phyloP scores from a whole-genome alignment of 2,329 filamentous ascomycete genomes.

The Cryphonectria naterciae region DNA sequence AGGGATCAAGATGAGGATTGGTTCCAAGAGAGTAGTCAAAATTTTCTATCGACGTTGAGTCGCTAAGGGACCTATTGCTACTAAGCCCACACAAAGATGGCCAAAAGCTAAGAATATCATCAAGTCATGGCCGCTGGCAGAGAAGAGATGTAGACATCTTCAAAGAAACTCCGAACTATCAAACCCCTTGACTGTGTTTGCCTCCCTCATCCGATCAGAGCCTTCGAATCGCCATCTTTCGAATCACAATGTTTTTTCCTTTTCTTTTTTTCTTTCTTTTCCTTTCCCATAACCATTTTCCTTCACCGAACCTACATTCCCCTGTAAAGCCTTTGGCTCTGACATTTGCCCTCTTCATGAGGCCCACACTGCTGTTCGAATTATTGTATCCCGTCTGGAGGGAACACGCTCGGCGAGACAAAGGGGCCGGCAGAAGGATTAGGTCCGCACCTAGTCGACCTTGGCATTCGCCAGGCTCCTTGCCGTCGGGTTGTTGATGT shows the following conservation, averaged over 20 bases:
- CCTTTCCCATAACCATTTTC: not conserved
- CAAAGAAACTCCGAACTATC: not conserved
- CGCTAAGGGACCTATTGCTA: not conserved
- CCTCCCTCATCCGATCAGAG: not conserved
- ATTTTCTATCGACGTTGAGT: not conserved
- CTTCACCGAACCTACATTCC: not conserved
- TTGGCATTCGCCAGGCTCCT: constrained; percentile 72
- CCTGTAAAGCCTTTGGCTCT: not conserved
- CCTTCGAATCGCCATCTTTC: not conserved
- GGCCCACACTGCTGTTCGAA: not conserved
- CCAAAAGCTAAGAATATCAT: not conserved
- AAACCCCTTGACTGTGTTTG: not conserved
- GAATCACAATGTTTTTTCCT: not conserved
- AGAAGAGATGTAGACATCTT: not conserved
- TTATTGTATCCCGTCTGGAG: not conserved
- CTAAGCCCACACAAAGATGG: not conserved
- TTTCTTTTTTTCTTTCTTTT: too few species aligned
- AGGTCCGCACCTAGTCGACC: constrained; percentile 62
- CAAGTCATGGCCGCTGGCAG: constrained; percentile 5
- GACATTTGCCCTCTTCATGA: not conserved
- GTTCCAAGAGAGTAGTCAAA: not conserved
- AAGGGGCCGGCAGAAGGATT: not conserved
- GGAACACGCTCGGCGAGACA: not conserved
- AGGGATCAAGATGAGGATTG: not conserved
- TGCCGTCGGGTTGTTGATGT: constrained; percentile 71